Evolutionary conservation across 352 stramenopile genomes (phyloP), one percentile per base, ranked within the genome.

Genomic region (Globisporangium middletonii): DNA sequence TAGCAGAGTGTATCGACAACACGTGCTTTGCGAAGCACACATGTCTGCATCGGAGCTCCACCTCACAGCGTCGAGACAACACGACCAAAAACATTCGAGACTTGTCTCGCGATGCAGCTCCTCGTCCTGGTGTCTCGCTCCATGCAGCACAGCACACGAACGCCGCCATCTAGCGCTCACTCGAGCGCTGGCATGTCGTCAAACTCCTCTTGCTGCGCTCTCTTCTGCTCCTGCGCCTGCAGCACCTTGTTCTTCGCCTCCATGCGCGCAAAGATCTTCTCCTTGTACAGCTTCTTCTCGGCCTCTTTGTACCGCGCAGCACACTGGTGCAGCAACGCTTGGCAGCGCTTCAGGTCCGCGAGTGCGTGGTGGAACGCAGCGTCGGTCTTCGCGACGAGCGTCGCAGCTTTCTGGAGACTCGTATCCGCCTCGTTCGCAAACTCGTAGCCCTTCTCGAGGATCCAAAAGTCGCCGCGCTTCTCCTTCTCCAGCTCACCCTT

Each of bases 251-350:
- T 94, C 63, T 90, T 89, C 46, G 78, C 82, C 52, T 92, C 63
- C 64, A 94, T 75, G 26, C 82, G 78, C 42, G 90, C 81, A 55
- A 94, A 92, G 55, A 94, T 94, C 64, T 92, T 91, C 50, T 94
- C 84, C 55, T 90, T 91, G 73, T 92, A 92, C 56, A 94, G 60
- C 64, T 88, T 92, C 64, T 92, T 94, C 67, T 94, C 82, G 28
- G 86, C 77, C 69, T 92, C 77, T 59, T 90, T 90, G 71, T 94
- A 94, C 41, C 85, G 86, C 18, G 67, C 60, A 1, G 73, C 70
- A 51, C 78, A 88, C 53, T 87, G 74, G 37, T 64, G 60, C 52
- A 94, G 55, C 48, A 81, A n/a, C 19, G 70, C 68, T 67, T 86
- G 73, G 56, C 63, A 76, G 18, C 77, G 79, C 62, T 92, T 91